Evolutionary conservation across 1,284 basidiomycete species (phyloP).

Genomic region (Inonotus obliquus): DNA sequence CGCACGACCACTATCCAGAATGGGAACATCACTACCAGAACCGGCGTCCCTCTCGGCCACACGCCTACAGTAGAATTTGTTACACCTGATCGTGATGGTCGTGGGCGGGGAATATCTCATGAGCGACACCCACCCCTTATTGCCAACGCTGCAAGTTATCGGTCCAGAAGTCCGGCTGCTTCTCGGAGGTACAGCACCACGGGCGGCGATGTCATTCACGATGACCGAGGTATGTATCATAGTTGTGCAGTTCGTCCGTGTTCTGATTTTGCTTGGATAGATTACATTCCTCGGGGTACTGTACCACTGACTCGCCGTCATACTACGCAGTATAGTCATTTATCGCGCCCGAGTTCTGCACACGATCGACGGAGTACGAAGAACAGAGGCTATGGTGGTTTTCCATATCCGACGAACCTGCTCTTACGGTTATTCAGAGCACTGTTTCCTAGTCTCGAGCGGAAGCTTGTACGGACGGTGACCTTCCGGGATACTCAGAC

Average conservation of each 20-base stretch:
- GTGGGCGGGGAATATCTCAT: neutral
- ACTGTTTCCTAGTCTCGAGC: constrained; percentile 54
- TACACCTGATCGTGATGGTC: constrained; percentile 17
- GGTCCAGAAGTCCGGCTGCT: constrained; percentile 6
- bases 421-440: constrained; percentile 41
- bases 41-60: constrained; percentile 32
- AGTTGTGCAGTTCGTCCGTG: neutral
- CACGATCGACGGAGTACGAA: constrained; percentile 11
- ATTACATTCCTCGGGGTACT: neutral
- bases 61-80: constrained; percentile 55
- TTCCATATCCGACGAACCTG: constrained; percentile 76
- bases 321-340: constrained; percentile 7
- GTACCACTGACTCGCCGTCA: constrained; percentile 4
- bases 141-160: neutral
- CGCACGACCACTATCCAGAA: constrained; percentile 10
- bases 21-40: neutral
- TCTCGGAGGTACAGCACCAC: constrained; percentile 10
- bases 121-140: constrained; percentile 8
- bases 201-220: constrained; percentile 8
- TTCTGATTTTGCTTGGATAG: neutral
- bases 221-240: constrained; percentile 11
- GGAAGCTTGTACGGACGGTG: constrained; percentile 53
- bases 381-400: constrained; percentile 72
- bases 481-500: constrained; percentile 75
- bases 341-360: neutral